Evolutionary conservation across 768 basidiomycete genomes (phyloP).

Genomic region (Mycena rosella): DNA sequence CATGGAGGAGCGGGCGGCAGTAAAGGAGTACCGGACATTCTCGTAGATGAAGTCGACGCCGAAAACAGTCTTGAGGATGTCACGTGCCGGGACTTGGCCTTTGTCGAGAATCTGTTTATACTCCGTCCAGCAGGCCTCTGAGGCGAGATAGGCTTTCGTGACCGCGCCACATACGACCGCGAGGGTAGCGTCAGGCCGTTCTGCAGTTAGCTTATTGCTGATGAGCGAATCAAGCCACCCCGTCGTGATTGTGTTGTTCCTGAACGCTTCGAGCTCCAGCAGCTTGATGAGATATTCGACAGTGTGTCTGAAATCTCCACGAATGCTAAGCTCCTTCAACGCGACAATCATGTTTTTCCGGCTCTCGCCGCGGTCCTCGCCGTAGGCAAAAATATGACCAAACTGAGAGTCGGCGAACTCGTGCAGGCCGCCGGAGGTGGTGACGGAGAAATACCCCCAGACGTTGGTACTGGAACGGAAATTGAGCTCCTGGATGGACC

Average conservation of each 20-base stretch:
- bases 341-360: conserved; percentile 99
- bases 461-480: conserved; percentile 99
- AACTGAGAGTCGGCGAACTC: conserved; percentile 99
- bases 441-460: conserved; percentile 99
- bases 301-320: conserved; percentile 98
- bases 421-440: conserved; percentile 94
- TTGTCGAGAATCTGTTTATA: conserved; percentile 98
- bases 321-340: conserved; percentile 97
- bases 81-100: conserved; percentile 96
- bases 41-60: conserved; percentile 98
- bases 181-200: conserved; percentile 92
- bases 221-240: conserved; percentile 99
- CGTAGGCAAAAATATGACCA: conserved; percentile 99
- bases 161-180: conserved; percentile 98
- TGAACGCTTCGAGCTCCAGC: conserved; percentile 94
- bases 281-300: conserved; percentile 99
- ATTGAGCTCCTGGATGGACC: conserved; percentile 97
- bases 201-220: conserved; percentile 96
- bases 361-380: conserved; percentile 94
- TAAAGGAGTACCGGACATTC: conserved; percentile 94
- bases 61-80: conserved; percentile 96
- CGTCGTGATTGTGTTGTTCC: conserved; percentile 97
- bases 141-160: conserved; percentile 92
- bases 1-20: conserved; percentile 89
- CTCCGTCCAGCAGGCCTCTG: conserved; percentile 90